Evolutionary conservation across 345 rosid genomes (phyloP), one percentile per base, ranked within the genome.

Genomic region (Salix caprea): DNA sequence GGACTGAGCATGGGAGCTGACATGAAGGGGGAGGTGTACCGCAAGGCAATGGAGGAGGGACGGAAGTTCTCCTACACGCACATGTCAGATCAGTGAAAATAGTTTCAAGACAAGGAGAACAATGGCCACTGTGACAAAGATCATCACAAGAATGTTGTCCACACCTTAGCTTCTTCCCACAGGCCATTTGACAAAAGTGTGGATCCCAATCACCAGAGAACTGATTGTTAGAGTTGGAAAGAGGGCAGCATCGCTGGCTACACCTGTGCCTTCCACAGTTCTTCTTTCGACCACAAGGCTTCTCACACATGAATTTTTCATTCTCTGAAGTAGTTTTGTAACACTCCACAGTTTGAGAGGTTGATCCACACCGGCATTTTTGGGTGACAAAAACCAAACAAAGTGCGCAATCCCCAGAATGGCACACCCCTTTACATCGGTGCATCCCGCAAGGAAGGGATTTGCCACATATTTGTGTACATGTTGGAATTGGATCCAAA

Each of bases 11-110:
- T 21, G 90, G 88, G 52, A 91, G 91, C 82, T 94, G 97, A 78
- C 99, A 96, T 40, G 91, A 86, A 80, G 98, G 99, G 0, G 84
- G 84, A 78, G 97, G 91, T 6, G 98, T 94, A 65, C 98, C 99
- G 72, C 99, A 94, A 15, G 98, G 97, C 83, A 89, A 78, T 69
- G 99, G 99, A 71, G 99, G 99, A 82, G 99, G 94, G 73, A 96
- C 88, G 37, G 95, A 91, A 67, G 95, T 92, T 85, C 85, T 87
- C 74, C 99, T 93, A 82, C 97, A 96, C 11, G 98, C 98, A 87
- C 98, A 96, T 11, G 89, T 92, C 74, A 96, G 82, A 90, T 96
- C 99, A 18, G 85, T 84, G 75, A 96, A 94, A 61, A 94, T 94
- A 24, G 92, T 92, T 77, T 92, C 94, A 30, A 93, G 93, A 81